Conservation (phyloP, 768 basidiomycete species). For the Polyporus arcularius region DNA sequence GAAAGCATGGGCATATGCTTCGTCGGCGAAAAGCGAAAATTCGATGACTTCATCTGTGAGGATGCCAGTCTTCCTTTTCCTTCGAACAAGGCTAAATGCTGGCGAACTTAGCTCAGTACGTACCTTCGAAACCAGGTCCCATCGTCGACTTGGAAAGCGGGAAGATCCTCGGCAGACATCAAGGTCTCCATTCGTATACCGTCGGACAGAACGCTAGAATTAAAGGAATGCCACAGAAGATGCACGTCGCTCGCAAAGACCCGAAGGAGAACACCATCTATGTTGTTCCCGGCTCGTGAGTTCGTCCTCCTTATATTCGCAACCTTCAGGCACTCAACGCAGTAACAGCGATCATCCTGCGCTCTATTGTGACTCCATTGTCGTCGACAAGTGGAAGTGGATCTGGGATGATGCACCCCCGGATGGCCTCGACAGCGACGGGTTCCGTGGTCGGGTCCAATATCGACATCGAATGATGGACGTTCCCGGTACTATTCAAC, state of each 20-base stretch:
- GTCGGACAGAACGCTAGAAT: slow-evolving; percentile 81
- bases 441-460: slow-evolving; percentile 55
- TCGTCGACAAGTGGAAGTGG: slow-evolving; percentile 64
- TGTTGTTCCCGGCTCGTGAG: slow-evolving; percentile 72
- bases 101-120: slow-evolving; percentile 64
- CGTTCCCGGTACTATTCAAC: slow-evolving; percentile 52
- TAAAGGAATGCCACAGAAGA: slow-evolving; percentile 55
- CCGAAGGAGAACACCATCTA: slow-evolving; percentile 61
- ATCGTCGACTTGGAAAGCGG: slow-evolving; percentile 63
- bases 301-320: not conserved
- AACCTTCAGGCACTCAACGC: no score
- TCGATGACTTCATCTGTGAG: slow-evolving; percentile 71
- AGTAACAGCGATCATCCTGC: slow-evolving; percentile 57
- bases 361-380: slow-evolving; percentile 41
- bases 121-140: slow-evolving; percentile 66
- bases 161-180: slow-evolving; percentile 56
- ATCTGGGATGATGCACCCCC: slow-evolving; percentile 71
- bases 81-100: not conserved
- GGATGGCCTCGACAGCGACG: slow-evolving; percentile 39
- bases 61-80: slow-evolving; percentile 20
- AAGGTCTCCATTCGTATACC: slow-evolving; percentile 83
- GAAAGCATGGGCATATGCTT: slow-evolving; percentile 98
- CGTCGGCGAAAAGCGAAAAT: slow-evolving; percentile 77
- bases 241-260: slow-evolving; percentile 80
- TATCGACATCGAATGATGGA: slow-evolving; percentile 70